phyloP scores from a whole-genome alignment of 2,329 filamentous ascomycete genomes.

The Zymoseptoria pseudotritici region DNA sequence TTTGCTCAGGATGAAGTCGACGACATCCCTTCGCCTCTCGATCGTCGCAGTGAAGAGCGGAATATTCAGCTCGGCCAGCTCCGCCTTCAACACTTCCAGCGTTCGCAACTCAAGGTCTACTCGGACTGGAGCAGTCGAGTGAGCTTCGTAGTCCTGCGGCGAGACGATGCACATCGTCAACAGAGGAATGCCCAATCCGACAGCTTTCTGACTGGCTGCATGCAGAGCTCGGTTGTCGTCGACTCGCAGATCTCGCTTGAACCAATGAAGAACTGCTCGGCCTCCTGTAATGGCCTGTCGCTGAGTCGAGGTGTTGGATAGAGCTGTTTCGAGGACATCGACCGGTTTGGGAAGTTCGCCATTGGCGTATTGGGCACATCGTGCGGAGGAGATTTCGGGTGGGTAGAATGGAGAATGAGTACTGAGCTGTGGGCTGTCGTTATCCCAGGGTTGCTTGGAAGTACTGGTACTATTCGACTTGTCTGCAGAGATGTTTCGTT shows the following conservation, averaged over 20 bases:
- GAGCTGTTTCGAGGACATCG: constrained; percentile 54
- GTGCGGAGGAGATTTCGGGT: constrained; percentile 73
- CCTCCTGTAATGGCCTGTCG: constrained; percentile 49
- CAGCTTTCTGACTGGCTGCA: constrained; percentile 59
- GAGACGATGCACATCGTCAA: constrained; percentile 73
- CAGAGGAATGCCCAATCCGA: constrained; percentile 60
- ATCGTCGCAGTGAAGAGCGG: constrained; percentile 70
- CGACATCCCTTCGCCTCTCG: constrained; percentile 56
- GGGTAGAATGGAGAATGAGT: constrained; percentile 65
- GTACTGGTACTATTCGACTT: constrained; percentile 2
- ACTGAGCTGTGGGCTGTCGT: constrained; percentile 33
- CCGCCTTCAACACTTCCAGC: constrained; percentile 55
- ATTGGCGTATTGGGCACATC: constrained; percentile 66
- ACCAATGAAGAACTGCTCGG: constrained; percentile 76
- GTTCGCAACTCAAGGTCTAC: constrained; percentile 77
- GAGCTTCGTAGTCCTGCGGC: constrained; percentile 77
- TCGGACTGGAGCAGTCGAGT: constrained; percentile 62
- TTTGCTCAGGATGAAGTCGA: constrained; percentile 55
- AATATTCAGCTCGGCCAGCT: constrained; percentile 64
- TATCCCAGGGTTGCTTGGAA: constrained; percentile 29
- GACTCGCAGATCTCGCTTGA: constrained; percentile 71
- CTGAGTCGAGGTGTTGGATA: constrained; percentile 51
- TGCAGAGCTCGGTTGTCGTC: constrained; percentile 66
- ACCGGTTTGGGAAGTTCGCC: constrained; percentile 66
- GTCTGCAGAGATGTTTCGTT: constrained; percentile 4